A percentile compares a stretch with the other conserved stretches of the same genome.
These are phyloP conservation scores for Phytomonas francai DNA, from an alignment of 208 protist genomes.

Conservation along the genomic window DNA sequence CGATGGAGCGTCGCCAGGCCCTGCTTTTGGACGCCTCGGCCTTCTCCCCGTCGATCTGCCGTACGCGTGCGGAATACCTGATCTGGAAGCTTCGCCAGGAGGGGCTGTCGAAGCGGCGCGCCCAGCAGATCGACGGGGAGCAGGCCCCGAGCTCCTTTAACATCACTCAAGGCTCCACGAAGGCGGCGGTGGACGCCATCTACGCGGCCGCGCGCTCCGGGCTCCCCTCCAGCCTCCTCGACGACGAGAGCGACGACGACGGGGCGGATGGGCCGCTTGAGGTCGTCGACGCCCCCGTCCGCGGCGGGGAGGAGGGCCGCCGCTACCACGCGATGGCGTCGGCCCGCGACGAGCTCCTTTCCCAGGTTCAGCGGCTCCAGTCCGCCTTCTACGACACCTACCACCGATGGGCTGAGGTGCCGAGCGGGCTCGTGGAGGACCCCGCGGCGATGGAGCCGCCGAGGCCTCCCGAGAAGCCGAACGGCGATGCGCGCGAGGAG, in stretches of 20 bases:
- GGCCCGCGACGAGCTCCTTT: conserved; percentile 68
- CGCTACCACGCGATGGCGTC: conserved; percentile 37
- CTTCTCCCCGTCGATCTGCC: conserved; percentile 56
- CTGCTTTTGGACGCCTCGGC: conserved; percentile 37
- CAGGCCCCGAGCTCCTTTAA: conserved; percentile 28
- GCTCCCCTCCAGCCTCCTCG: conserved; percentile 43
- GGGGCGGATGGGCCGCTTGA: conserved; percentile 13
- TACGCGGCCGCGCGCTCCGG: conserved; percentile 38
- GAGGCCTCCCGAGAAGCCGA: conserved; percentile 15
- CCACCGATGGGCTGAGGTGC: conserved; percentile 78
- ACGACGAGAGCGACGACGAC: conserved; percentile 24
- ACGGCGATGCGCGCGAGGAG: background rate
- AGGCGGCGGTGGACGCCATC: conserved; percentile 27
- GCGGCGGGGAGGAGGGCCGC: conserved; percentile 33
- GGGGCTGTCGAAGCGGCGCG: background rate
- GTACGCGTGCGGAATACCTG: conserved; percentile 52
- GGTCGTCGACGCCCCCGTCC: conserved; percentile 35
- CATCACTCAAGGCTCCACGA: conserved; percentile 51
- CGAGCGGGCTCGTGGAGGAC: conserved; percentile 36
- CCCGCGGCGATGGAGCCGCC: conserved; percentile 18
- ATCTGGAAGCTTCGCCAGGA: conserved; percentile 29
- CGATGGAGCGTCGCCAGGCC: conserved; percentile 37
- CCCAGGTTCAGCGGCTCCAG: conserved; percentile 69
- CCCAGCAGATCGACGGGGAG: too few species aligned
- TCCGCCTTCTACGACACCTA: conserved; percentile 65